phyloP scores from a whole-genome alignment of 148 eudicot genomes.

The Rhododendron ovatum region DNA sequence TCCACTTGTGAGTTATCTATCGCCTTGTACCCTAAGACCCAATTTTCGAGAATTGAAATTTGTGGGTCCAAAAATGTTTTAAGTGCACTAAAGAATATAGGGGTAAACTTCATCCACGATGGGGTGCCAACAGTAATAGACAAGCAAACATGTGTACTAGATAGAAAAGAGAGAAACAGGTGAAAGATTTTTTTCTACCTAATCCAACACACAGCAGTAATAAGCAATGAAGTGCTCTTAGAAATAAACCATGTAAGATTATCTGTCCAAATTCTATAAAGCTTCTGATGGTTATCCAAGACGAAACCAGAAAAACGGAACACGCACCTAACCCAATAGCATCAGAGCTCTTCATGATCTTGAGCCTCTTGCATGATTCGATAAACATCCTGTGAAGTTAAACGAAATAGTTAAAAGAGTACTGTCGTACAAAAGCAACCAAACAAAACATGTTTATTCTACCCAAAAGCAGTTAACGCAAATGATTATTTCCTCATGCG shows the following conservation, averaged over 20 bases:
- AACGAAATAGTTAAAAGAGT: not conserved
- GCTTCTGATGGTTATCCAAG: not conserved
- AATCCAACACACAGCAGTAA: not conserved
- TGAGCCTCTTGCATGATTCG: constrained; percentile 70
- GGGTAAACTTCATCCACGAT: no score
- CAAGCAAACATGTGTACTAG: not conserved
- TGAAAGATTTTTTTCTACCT: not conserved
- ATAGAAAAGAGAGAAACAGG: not conserved
- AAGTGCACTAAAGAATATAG: not conserved
- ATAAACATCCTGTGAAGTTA: constrained; percentile 57
- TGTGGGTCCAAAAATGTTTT: not conserved
- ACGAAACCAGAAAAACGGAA: not conserved
- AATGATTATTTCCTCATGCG: not conserved
- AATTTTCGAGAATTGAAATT: not conserved
- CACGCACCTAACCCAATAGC: constrained; percentile 68
- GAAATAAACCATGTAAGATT: not conserved
- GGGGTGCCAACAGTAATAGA: not conserved
- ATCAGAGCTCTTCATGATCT: constrained; percentile 78
- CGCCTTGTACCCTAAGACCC: not conserved
- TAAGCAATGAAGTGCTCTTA: not conserved
- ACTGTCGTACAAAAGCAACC: not conserved
- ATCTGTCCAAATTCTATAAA: not conserved
- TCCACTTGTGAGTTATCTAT: not conserved
- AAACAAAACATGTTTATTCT: not conserved
- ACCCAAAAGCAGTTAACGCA: not conserved